phyloP scores from a whole-genome alignment of 1,139 yeast genomes.

The Wickerhamomyces sp. region DNA sequence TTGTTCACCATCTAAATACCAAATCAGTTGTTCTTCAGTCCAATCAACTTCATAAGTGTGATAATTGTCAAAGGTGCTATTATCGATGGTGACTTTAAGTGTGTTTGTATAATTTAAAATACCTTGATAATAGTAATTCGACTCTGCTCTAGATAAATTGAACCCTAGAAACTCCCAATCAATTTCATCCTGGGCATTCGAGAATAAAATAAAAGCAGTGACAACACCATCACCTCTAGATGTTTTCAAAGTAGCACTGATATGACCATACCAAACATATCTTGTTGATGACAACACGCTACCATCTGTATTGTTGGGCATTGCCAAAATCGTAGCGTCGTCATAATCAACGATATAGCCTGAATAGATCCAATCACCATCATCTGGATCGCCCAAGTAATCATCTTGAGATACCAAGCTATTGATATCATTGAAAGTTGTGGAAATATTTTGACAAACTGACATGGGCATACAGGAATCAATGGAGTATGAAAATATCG shows the following conservation, averaged over 20 bases:
- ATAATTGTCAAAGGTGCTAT: slow-evolving; percentile 55
- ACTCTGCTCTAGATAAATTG: slow-evolving; percentile 59
- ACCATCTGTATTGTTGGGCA: slow-evolving; percentile 78
- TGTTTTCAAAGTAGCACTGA: slow-evolving; percentile 63
- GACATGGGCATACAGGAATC: slow-evolving; percentile 66
- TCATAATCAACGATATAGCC: slow-evolving; percentile 51
- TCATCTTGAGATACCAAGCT: slow-evolving; percentile 26
- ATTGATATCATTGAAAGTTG: slow-evolving; percentile 37
- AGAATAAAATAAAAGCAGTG: slow-evolving; percentile 78
- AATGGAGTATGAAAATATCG: slow-evolving; percentile 41
- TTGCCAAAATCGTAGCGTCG: slow-evolving; percentile 57
- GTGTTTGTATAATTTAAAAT: slow-evolving; percentile 62
- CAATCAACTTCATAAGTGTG: slow-evolving; percentile 84
- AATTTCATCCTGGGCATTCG: slow-evolving; percentile 86
- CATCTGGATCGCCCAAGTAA: slow-evolving; percentile 69
- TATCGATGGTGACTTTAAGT: slow-evolving; percentile 38
- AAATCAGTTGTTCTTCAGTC: slow-evolving; percentile 64
- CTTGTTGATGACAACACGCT: slow-evolving; percentile 77
- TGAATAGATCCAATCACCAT: slow-evolving; percentile 67
- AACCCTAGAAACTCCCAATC: slow-evolving; percentile 86
- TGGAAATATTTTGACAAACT: slow-evolving; percentile 32
- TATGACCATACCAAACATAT: slow-evolving; percentile 85
- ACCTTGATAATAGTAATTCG: slow-evolving; percentile 80
- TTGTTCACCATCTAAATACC: slow-evolving; percentile 70
- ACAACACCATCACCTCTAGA: slow-evolving; percentile 80